Conservation (phyloP, 805 yeast genomes). For the Candida ulmi region DNA sequence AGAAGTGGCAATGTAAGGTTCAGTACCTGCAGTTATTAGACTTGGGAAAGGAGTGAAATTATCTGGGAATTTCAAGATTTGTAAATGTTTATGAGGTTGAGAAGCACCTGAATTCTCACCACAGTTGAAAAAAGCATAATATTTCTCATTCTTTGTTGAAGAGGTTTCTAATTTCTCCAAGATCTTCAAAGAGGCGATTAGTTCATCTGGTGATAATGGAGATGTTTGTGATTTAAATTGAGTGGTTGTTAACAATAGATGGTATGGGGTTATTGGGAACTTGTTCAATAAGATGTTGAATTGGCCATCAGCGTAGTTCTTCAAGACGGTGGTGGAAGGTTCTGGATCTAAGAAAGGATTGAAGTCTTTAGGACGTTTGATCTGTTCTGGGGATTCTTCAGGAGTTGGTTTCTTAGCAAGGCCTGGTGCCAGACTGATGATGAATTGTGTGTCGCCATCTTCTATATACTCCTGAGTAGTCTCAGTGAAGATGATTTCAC, state of each 20-base stretch:
- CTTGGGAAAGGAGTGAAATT: conserved; percentile 56
- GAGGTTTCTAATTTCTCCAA: conserved; percentile 41
- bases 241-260: conserved; percentile 73
- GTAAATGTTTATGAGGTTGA: conserved; percentile 88
- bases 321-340: conserved; percentile 59
- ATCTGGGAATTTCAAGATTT: conserved; percentile 68
- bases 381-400: conserved; percentile 26
- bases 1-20: conserved; percentile 48
- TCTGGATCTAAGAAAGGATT: conserved; percentile 84
- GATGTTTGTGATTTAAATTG: conserved; percentile 66
- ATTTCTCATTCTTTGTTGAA: conserved; percentile 35
- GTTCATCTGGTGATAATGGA: conserved; percentile 67
- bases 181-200: conserved; percentile 51
- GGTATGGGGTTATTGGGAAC: conserved; percentile 78
- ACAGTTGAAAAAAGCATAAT: conserved; percentile 83
- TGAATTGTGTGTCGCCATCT: conserved; percentile 26
- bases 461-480: conserved; percentile 29
- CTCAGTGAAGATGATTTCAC: conserved; percentile 47
- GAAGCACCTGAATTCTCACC: conserved; percentile 93
- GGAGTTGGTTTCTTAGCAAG: conserved; percentile 33
- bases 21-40: conserved; percentile 34
- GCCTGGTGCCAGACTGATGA: conserved; percentile 27
- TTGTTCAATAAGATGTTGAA: conserved; percentile 75
- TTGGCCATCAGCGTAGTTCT: conserved; percentile 41
- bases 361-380: conserved; percentile 28